Conservation (phyloP, 768 basidiomycete genomes). For the Lentinus brumalis region DNA sequence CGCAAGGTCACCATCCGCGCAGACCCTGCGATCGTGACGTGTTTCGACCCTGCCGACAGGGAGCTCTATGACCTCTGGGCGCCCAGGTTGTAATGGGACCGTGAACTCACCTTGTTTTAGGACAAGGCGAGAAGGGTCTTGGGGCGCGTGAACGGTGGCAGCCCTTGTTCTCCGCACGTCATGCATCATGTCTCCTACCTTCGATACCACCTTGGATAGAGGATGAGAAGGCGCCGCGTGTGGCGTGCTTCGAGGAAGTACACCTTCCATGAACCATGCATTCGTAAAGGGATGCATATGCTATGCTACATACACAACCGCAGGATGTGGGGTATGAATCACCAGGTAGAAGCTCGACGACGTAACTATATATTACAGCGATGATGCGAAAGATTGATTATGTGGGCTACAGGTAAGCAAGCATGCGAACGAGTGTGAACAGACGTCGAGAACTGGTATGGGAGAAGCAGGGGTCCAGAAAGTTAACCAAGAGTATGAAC, state of each 20-base stretch:
- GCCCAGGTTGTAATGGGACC: slow-evolving; percentile 38
- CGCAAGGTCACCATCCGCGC: slow-evolving; percentile 52
- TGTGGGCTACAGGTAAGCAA: neutral
- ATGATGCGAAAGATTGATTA: slow-evolving; percentile 4
- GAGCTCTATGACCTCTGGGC: slow-evolving; percentile 81
- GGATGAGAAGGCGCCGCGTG: no score
- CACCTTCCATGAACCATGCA: neutral
- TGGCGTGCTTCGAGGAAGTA: no score
- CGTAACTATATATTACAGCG: neutral
- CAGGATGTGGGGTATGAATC: neutral
- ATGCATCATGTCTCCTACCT: no score
- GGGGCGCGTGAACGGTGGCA: neutral
- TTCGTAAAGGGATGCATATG: neutral
- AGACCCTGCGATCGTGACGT: slow-evolving; percentile 68
- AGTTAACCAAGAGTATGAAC: neutral
- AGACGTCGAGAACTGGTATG: neutral
- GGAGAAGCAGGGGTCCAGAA: neutral
- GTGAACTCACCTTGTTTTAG: neutral
- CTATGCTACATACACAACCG: slow-evolving; percentile 6
- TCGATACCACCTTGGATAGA: no score
- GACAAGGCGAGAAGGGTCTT: neutral
- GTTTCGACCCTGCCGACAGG: slow-evolving; percentile 75
- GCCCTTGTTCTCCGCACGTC: neutral
- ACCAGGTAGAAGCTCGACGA: neutral
- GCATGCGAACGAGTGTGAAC: slow-evolving; percentile 9